Percentiles rank a stretch among this genome's conserved stretches.
Evolutionary conservation across 2,329 filamentous ascomycete genomes (phyloP).

Genomic region (Fonsecaea nubica): DNA sequence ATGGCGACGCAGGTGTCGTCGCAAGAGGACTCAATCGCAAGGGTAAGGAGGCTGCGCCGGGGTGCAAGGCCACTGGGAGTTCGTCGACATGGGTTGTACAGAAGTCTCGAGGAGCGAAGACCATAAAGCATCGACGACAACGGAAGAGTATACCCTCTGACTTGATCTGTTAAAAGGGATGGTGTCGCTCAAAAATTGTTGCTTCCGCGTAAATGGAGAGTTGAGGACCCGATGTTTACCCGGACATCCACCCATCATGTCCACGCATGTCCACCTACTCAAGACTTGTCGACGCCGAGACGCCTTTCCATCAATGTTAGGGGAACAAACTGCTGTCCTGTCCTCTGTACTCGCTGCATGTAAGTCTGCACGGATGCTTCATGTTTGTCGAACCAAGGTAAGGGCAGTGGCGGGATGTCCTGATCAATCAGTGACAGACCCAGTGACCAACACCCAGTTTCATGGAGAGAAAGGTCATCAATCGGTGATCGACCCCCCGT

Average conservation of each 20-base stretch:
- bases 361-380: background rate
- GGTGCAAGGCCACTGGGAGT: background rate
- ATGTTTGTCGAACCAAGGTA: background rate
- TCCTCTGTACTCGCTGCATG: background rate
- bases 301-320: background rate
- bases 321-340: too few relatives aligned
- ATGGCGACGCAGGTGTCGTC: slow-evolving; percentile 93
- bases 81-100: slow-evolving; percentile 2
- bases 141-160: background rate
- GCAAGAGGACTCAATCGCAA: slow-evolving; percentile 61
- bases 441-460: too few relatives aligned
- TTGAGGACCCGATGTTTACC: background rate
- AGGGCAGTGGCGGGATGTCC: background rate
- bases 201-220: background rate
- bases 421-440: background rate
- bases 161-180: background rate
- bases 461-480: background rate
- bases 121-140: slow-evolving; percentile 13
- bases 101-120: background rate
- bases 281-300: too few relatives aligned
- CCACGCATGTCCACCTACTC: too few relatives aligned
- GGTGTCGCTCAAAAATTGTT: background rate
- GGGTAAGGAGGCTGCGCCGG: slow-evolving; percentile 47
- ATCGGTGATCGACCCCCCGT: background rate
- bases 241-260: background rate